A percentile compares a stretch with the other conserved stretches of the same genome.
Conservation (phyloP, 2,329 filamentous ascomycete species). For the Colletotrichum spaethianum region DNA sequence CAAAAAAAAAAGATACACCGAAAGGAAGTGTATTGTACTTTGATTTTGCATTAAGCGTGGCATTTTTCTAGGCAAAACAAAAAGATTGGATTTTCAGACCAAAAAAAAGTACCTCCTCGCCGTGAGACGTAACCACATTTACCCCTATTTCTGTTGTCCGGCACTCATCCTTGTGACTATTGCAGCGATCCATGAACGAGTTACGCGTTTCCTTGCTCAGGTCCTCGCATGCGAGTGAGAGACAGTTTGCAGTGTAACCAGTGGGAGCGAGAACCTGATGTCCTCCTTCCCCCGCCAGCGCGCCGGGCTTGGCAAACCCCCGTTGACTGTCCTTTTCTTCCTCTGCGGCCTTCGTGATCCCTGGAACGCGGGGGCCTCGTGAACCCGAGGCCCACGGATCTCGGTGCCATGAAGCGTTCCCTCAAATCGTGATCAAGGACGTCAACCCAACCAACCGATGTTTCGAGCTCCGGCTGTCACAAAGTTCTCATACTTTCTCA, state of each 20-base stretch:
- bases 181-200: background rate
- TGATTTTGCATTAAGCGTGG: slow-evolving; percentile 39
- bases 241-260: slow-evolving; percentile 7
- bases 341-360: too few relatives aligned
- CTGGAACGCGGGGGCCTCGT: background rate
- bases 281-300: background rate
- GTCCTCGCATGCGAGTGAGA: background rate
- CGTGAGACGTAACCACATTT: background rate
- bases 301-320: slow-evolving; percentile 14
- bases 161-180: background rate
- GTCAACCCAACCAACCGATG: background rate
- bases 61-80: slow-evolving; percentile 36
- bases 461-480: background rate
- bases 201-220: slow-evolving; percentile 2
- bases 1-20: slow-evolving; percentile 22
- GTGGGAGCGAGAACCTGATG: slow-evolving; percentile 9
- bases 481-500: background rate
- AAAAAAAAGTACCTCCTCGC: background rate
- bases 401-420: background rate
- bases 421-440: background rate
- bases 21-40: slow-evolving; percentile 35
- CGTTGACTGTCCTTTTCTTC: background rate
- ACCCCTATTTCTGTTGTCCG: background rate
- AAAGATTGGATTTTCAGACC: slow-evolving; percentile 24
- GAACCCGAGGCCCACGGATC: background rate